Evolutionary conservation across 306 rosid species (phyloP), one percentile per base, ranked within the genome.

Genomic region (Acacia acuminata): DNA sequence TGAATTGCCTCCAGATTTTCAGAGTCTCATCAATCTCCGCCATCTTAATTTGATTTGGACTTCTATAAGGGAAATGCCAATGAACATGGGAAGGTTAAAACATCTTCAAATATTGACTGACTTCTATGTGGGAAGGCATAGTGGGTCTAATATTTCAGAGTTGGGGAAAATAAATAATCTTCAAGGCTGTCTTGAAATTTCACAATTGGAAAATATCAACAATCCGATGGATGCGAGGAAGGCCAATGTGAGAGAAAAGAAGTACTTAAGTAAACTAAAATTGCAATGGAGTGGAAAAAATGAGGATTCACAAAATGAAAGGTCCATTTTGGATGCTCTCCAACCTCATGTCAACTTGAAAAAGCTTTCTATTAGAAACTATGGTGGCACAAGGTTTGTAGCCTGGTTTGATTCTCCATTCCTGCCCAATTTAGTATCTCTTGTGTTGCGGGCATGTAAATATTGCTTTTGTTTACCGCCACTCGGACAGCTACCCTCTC

Each of bases 381-480:
- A 63, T 8, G 20, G 53, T 1, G 79, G 79, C 67, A 81, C 67
- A n/a, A 64, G 79, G 61, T 81, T 81, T 74, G 45, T 55, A 20
- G 38, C 36, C 38, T 81, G 84, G 84, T 17, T 74, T 36, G 79
- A 43, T 43, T 11, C 16, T 48, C n/a, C 10, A 11, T 53, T 38
- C n/a, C 20, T 77, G 20, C 14, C 60, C 0, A 77, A 77, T 42
- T 50, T 14, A 47, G 3, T 10, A 45, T 50, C 75, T n/a, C 76
- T 19, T 50, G 20, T 8, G 32, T 22, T 58, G 30, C 14, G 30
- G 32, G 14, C 15, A 2, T 58, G 65, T 58, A 58, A 58, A 58
- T 58, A 58, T 58, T 58, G 65, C 32, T 58, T 58, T 24, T 61
- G 34, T 24, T 61, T 61, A 9, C 67, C 67, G 3, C 36, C 67